Evolutionary conservation across 1,284 basidiomycete species (phyloP).

Genomic region (Apiotrichum laibachii): DNA sequence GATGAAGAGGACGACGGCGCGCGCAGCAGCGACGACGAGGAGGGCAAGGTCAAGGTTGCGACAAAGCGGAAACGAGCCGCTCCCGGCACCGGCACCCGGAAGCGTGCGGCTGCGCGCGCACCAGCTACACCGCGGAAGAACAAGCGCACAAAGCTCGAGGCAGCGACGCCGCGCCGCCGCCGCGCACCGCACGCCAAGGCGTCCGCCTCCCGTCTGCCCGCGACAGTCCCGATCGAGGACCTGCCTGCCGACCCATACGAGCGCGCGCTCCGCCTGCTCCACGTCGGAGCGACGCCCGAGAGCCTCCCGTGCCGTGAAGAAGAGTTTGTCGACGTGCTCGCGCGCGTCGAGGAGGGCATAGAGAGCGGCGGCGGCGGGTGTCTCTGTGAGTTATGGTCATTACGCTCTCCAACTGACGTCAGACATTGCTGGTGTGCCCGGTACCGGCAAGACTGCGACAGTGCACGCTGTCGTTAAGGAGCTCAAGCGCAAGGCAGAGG

Average conservation of each 20-base stretch:
- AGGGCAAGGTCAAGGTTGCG: too few relatives aligned
- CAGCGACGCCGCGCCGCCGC: conserved; percentile 8
- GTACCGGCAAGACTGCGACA: conserved; percentile 97
- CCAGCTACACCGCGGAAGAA: background rate
- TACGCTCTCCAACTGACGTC: conserved; percentile 7
- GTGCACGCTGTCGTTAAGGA: conserved; percentile 88
- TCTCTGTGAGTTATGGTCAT: conserved; percentile 64
- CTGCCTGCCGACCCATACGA: conserved; percentile 73
- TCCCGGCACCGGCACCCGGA: background rate
- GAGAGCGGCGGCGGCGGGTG: conserved; percentile 93
- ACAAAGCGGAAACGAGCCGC: conserved; percentile 5
- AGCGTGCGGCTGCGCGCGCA: background rate
- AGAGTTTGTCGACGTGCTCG: conserved; percentile 76
- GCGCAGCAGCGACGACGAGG: too few relatives aligned
- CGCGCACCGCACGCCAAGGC: conserved; percentile 38
- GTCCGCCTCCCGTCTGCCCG: conserved; percentile 34
- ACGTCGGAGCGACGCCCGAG: conserved; percentile 90
- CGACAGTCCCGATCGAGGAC: conserved; percentile 39
- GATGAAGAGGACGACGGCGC: background rate
- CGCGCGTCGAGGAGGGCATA: conserved; percentile 76
- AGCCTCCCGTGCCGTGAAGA: conserved; percentile 84
- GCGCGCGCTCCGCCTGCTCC: conserved; percentile 80
- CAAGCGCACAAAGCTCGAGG: conserved; percentile 2
- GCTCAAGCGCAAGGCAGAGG: conserved; percentile 78
- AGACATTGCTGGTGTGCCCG: conserved; percentile 97